These are phyloP conservation scores for Brassica nigra DNA, from an alignment of 345 rosid genomes.

Conservation along the genomic window DNA sequence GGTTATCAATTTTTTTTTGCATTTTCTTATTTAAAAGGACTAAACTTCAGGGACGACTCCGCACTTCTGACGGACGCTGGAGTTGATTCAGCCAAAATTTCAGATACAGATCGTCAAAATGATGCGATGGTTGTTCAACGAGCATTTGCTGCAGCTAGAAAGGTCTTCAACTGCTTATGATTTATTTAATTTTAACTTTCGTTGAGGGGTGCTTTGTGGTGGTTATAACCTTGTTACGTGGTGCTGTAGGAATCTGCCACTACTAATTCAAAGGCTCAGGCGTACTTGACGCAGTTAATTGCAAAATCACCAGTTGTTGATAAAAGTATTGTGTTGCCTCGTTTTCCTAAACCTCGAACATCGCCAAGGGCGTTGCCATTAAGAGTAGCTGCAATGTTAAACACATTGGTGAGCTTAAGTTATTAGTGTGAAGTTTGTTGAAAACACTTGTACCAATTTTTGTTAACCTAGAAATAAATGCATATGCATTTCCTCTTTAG, in stretches of 20 bases:
- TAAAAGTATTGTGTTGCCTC: constrained; percentile 49
- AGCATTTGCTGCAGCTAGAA: constrained; percentile 70
- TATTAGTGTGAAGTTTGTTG: constrained; percentile 9
- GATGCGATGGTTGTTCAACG: constrained; percentile 91
- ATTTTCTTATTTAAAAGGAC: constrained; percentile 24
- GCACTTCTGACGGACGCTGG: constrained; percentile 50
- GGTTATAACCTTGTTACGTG: constrained; percentile 22
- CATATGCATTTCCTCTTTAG: constrained; percentile 10
- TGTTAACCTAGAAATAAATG: not conserved
- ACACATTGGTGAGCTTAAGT: constrained; percentile 70
- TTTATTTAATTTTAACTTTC: not conserved
- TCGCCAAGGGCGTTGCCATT: constrained; percentile 65
- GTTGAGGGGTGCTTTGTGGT: constrained; percentile 8
- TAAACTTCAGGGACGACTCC: constrained; percentile 65
- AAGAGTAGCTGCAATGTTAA: constrained; percentile 88
- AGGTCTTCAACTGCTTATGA: constrained; percentile 46
- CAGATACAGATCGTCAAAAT: constrained; percentile 67
- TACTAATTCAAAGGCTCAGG: constrained; percentile 57
- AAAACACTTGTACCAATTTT: not conserved
- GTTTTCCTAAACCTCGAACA: constrained; percentile 69
- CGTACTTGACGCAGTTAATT: constrained; percentile 69
- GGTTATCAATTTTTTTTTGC: not conserved
- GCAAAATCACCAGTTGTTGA: constrained; percentile 58
- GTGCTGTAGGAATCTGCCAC: constrained; percentile 57
- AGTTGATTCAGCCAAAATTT: constrained; percentile 44